phyloP scores from a whole-genome alignment of 805 yeast species.

The Komagataella pastoris region DNA sequence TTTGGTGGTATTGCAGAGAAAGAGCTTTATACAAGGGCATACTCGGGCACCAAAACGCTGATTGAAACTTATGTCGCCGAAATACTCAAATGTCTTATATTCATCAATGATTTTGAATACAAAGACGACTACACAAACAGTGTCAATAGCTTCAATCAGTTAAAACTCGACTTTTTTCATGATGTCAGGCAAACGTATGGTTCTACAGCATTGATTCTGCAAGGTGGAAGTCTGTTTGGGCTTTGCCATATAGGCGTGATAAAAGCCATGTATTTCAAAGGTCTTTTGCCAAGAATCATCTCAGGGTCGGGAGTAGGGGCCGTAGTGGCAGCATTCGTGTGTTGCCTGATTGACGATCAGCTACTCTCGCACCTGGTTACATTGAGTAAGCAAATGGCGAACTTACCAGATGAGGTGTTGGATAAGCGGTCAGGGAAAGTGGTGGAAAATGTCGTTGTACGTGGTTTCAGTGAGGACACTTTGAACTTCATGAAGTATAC shows the following conservation, averaged over 20 bases:
- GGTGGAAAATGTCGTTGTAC: slow-evolving; percentile 60
- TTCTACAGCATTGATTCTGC: slow-evolving; percentile 77
- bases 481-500: slow-evolving; percentile 70
- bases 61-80: slow-evolving; percentile 81
- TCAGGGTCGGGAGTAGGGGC: slow-evolving; percentile 95
- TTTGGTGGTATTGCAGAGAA: slow-evolving; percentile 84
- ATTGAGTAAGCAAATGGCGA: slow-evolving; percentile 20
- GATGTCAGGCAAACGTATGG: slow-evolving; percentile 84
- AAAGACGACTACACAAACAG: slow-evolving; percentile 11
- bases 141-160: slow-evolving; percentile 36
- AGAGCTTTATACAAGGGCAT: slow-evolving; percentile 65
- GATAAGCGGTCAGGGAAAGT: slow-evolving; percentile 45
- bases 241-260: slow-evolving; percentile 90
- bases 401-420: slow-evolving; percentile 1
- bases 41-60: slow-evolving; percentile 76
- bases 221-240: slow-evolving; percentile 94
- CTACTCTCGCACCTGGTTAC: slow-evolving; percentile 26
- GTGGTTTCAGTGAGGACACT: slow-evolving; percentile 82
- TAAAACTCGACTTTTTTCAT: slow-evolving; percentile 64
- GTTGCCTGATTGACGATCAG: slow-evolving; percentile 60
- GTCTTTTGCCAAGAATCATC: slow-evolving; percentile 70
- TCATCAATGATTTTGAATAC: slow-evolving; percentile 30
- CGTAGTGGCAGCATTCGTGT: slow-evolving; percentile 75
- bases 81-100: slow-evolving; percentile 55
- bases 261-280: slow-evolving; percentile 63